Evolutionary conservation across 2,329 filamentous ascomycete species (phyloP).

Genomic region (Paracoccidioides lutzii): DNA sequence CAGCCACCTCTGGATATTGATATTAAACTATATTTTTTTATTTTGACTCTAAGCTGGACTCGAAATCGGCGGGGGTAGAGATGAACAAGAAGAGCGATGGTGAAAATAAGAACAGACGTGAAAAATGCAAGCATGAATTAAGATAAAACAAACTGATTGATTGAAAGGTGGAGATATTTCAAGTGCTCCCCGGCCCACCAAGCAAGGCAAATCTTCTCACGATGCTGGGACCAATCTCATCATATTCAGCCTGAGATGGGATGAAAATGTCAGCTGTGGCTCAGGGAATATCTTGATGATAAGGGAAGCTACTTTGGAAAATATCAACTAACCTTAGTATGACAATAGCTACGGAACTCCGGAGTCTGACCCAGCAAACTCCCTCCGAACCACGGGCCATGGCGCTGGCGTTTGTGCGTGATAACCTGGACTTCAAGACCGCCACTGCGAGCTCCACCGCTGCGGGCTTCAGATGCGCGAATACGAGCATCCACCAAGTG

Average conservation of each 20-base stretch:
- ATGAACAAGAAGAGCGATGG: too few relatives aligned
- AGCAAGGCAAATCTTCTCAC: slow-evolving; percentile 87
- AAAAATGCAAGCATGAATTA: background rate
- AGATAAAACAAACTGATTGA: background rate
- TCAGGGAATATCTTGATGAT: background rate
- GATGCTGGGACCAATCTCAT: slow-evolving; percentile 92
- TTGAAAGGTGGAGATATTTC: slow-evolving; percentile 9
- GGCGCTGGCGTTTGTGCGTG: slow-evolving; percentile 90
- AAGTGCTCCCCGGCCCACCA: slow-evolving; percentile 64
- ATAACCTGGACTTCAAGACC: slow-evolving; percentile 95
- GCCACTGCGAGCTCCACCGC: slow-evolving; percentile 83
- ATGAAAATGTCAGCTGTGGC: slow-evolving; percentile 4
- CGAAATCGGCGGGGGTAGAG: too few relatives aligned
- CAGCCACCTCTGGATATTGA: too few relatives aligned
- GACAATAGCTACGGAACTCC: slow-evolving; percentile 97
- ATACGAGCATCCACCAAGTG: slow-evolving; percentile 90
- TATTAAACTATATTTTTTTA: too few relatives aligned
- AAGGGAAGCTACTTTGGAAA: background rate
- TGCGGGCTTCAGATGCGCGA: slow-evolving; percentile 77
- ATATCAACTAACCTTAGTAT: slow-evolving; percentile 55
- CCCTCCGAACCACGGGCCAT: slow-evolving; percentile 97
- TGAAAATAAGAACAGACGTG: background rate
- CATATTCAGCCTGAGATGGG: slow-evolving; percentile 48
- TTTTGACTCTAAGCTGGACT: too few relatives aligned
- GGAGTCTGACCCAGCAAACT: slow-evolving; percentile 93